Percentiles rank a stretch among this genome's conserved stretches.
Evolutionary conservation across 2,329 filamentous ascomycete species (phyloP).

Genomic region (Clonostachys sp.): DNA sequence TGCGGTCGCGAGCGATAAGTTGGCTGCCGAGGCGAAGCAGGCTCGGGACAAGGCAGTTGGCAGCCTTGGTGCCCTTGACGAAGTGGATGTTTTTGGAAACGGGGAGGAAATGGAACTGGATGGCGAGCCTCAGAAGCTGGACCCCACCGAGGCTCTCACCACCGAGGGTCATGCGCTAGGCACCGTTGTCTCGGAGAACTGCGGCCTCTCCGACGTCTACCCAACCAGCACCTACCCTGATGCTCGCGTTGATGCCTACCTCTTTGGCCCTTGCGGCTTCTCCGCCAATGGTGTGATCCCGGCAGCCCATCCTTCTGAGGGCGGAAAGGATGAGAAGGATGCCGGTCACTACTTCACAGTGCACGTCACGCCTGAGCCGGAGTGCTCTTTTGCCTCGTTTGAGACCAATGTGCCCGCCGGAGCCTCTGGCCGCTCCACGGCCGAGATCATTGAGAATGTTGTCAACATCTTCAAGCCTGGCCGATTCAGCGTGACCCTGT

Average conservation of each 20-base stretch:
- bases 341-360: slow-evolving; percentile 93
- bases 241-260: slow-evolving; percentile 88
- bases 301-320: slow-evolving; percentile 38
- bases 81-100: slow-evolving; percentile 81
- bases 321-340: slow-evolving; percentile 38
- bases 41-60: slow-evolving; percentile 56
- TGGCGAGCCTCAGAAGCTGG: slow-evolving; percentile 37
- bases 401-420: slow-evolving; percentile 94
- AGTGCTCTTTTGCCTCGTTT: slow-evolving; percentile 96
- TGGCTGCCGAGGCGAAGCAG: slow-evolving; percentile 62
- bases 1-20: slow-evolving; percentile 80
- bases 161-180: slow-evolving; percentile 93
- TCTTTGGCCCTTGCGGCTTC: slow-evolving; percentile 95
- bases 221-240: slow-evolving; percentile 84
- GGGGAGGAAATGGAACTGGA: slow-evolving; percentile 48
- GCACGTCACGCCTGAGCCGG: slow-evolving; percentile 93
- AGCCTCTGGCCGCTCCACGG: slow-evolving; percentile 82
- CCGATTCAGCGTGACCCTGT: slow-evolving; percentile 95
- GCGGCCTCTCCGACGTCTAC: slow-evolving; percentile 86
- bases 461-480: slow-evolving; percentile 95
- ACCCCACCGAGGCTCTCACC: slow-evolving; percentile 67
- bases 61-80: slow-evolving; percentile 59
- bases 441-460: slow-evolving; percentile 88
- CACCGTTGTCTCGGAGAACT: slow-evolving; percentile 84
- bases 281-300: slow-evolving; percentile 96